A percentile compares a stretch with the other conserved stretches of the same genome.
phyloP scores from a whole-genome alignment of 345 rosid species.

The Dipteronia sinensis region DNA sequence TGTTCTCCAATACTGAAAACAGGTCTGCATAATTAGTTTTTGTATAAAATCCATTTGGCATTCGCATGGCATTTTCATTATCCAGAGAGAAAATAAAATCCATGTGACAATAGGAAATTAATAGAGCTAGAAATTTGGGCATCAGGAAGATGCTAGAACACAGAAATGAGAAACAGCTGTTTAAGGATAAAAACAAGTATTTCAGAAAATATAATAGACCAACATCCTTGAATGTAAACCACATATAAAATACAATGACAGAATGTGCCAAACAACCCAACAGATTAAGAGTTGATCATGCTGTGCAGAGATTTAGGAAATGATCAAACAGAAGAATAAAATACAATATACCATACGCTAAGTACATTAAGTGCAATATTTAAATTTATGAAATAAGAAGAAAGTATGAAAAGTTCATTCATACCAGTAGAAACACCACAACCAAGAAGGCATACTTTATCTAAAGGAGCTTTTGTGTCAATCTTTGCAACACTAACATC shows the following conservation, averaged over 20 bases:
- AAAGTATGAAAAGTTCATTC: constrained; percentile 19
- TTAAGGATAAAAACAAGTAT: neutral
- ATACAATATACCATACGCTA: neutral
- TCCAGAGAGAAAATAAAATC: no score
- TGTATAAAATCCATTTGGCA: neutral
- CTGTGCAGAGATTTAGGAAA: neutral
- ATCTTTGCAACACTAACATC: constrained; percentile 98
- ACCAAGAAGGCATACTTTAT: constrained; percentile 98
- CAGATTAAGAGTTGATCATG: neutral
- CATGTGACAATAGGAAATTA: neutral
- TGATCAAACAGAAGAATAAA: neutral
- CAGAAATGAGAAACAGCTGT: constrained; percentile 6
- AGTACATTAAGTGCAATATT: neutral
- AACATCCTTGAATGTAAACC: neutral
- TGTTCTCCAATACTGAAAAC: neutral
- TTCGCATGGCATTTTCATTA: neutral
- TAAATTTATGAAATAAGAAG: neutral
- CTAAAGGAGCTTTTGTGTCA: constrained; percentile 90
- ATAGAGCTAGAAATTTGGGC: neutral
- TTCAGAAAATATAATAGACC: neutral
- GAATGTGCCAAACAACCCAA: neutral
- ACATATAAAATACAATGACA: neutral
- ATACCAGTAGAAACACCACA: constrained; percentile 99
- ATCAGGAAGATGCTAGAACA: neutral
- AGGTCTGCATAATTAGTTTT: neutral